These are phyloP conservation scores for Coleophoma crateriformis DNA, from an alignment of 2,329 filamentous ascomycete species.

Conservation along the genomic window DNA sequence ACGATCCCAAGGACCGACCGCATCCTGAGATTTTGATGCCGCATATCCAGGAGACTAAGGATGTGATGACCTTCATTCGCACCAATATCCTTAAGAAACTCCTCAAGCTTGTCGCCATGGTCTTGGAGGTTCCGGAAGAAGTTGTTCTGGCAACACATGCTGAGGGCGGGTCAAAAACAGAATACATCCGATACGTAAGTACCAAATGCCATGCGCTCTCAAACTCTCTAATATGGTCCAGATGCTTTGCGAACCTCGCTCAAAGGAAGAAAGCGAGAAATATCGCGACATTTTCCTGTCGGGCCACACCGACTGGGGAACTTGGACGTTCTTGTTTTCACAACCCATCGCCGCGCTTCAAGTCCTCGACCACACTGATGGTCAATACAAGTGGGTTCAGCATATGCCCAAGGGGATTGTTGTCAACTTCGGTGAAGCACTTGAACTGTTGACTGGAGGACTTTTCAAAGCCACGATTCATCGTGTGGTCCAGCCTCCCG, in stretches of 20 bases:
- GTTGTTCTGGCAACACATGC: slow-evolving; percentile 30
- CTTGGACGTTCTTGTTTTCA: slow-evolving; percentile 32
- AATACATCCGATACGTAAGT: slow-evolving; percentile 26
- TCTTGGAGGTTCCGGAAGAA: slow-evolving; percentile 32
- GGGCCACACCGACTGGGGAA: slow-evolving; percentile 37
- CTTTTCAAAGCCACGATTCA: slow-evolving; percentile 28
- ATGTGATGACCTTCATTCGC: slow-evolving; percentile 23
- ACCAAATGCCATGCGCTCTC: no score
- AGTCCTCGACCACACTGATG: slow-evolving; percentile 26
- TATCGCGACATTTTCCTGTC: slow-evolving; percentile 32
- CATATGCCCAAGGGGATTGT: slow-evolving; percentile 30
- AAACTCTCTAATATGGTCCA: neutral
- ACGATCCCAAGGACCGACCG: slow-evolving; percentile 19
- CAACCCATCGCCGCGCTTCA: slow-evolving; percentile 34
- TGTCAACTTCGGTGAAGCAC: slow-evolving; percentile 31
- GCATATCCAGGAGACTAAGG: slow-evolving; percentile 18
- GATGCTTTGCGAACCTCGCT: slow-evolving; percentile 33
- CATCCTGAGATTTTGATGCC: slow-evolving; percentile 17
- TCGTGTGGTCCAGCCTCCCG: slow-evolving; percentile 24
- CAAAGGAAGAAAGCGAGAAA: slow-evolving; percentile 28
- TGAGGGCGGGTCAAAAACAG: slow-evolving; percentile 29
- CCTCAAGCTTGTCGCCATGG: slow-evolving; percentile 32
- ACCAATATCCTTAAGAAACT: slow-evolving; percentile 26
- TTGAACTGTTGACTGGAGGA: slow-evolving; percentile 26
- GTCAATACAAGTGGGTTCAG: slow-evolving; percentile 31